A percentile compares a stretch with the other conserved stretches of the same genome.
Evolutionary conservation across 805 yeast genomes (phyloP).

Genomic region (Yarrowia phangngaensis): DNA sequence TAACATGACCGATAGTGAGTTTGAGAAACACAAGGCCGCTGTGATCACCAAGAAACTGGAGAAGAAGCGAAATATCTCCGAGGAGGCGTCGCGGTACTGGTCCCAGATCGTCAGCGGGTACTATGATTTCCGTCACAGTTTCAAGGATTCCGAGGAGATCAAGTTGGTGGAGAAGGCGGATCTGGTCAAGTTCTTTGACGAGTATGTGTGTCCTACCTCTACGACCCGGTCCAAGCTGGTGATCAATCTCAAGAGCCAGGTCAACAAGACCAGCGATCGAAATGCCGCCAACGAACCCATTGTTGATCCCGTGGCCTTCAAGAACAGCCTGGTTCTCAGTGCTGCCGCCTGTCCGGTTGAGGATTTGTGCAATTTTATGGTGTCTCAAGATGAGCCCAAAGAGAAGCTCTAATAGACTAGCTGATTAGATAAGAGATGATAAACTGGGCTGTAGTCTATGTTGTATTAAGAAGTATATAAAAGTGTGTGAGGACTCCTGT

Average conservation of each 20-base stretch:
- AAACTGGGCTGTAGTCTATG: too few relatives aligned
- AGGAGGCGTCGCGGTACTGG: slow-evolving; percentile 68
- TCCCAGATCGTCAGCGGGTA: slow-evolving; percentile 66
- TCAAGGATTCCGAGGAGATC: slow-evolving; percentile 55
- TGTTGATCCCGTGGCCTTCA: slow-evolving; percentile 52
- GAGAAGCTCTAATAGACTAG: slow-evolving; percentile 31
- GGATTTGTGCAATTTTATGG: slow-evolving; percentile 33
- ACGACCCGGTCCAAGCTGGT: slow-evolving; percentile 46
- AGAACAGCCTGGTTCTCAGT: slow-evolving; percentile 51
- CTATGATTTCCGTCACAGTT: slow-evolving; percentile 66
- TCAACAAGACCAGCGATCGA: slow-evolving; percentile 25
- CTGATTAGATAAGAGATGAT: neutral
- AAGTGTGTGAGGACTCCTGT: too few relatives aligned
- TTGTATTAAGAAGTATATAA: too few relatives aligned
- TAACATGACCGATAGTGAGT: slow-evolving; percentile 59
- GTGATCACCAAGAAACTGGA: slow-evolving; percentile 62
- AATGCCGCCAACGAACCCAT: slow-evolving; percentile 41
- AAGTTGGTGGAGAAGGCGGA: slow-evolving; percentile 54
- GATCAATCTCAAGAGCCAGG: slow-evolving; percentile 61
- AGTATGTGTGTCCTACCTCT: slow-evolving; percentile 43
- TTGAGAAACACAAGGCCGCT: slow-evolving; percentile 63
- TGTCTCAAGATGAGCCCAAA: slow-evolving; percentile 34
- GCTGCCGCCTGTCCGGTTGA: slow-evolving; percentile 56
- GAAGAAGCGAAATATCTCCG: slow-evolving; percentile 70
- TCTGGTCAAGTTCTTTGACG: slow-evolving; percentile 52